Evolutionary conservation across 495 filamentous ascomycete species (phyloP).

Genomic region (Neurospora sp.): DNA sequence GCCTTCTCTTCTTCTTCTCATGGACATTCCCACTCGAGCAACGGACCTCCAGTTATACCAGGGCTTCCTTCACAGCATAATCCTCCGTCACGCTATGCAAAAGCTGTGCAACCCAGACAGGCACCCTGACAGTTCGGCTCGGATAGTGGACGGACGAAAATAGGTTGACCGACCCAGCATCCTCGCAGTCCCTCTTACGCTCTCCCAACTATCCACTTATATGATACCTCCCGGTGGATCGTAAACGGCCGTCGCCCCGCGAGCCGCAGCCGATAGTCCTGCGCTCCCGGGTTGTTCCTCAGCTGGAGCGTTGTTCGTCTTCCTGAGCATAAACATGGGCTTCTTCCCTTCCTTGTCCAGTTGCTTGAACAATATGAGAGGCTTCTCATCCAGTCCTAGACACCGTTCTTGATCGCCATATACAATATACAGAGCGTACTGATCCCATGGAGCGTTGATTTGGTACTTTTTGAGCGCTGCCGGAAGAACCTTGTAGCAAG

Average conservation of each 20-base stretch:
- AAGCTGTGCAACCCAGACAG: neutral
- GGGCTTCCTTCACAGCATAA: neutral
- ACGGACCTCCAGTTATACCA: neutral
- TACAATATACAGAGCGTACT: slow-evolving; percentile 95
- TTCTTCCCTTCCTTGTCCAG: slow-evolving; percentile 93
- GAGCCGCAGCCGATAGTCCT: slow-evolving; percentile 26
- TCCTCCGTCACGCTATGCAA: neutral
- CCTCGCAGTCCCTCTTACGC: too few species aligned
- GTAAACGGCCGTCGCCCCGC: slow-evolving; percentile 27
- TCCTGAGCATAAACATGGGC: slow-evolving; percentile 97
- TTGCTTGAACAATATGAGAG: slow-evolving; percentile 93
- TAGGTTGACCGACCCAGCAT: neutral
- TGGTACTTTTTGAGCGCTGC: slow-evolving; percentile 96
- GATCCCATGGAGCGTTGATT: slow-evolving; percentile 92
- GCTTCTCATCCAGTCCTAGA: slow-evolving; percentile 81
- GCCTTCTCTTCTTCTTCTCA: neutral
- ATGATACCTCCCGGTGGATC: slow-evolving; percentile 49
- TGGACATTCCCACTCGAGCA: neutral
- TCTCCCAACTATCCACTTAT: slow-evolving; percentile 15
- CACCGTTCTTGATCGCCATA: slow-evolving; percentile 96
- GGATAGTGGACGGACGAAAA: neutral
- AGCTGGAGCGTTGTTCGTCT: slow-evolving; percentile 39
- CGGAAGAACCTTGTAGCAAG: slow-evolving; percentile 92
- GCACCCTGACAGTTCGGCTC: neutral
- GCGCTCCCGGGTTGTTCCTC: slow-evolving; percentile 37